A percentile compares a stretch with the other conserved stretches of the same genome.
phyloP scores from a whole-genome alignment of 257 asterid species.

The Solanum sejunctum region DNA sequence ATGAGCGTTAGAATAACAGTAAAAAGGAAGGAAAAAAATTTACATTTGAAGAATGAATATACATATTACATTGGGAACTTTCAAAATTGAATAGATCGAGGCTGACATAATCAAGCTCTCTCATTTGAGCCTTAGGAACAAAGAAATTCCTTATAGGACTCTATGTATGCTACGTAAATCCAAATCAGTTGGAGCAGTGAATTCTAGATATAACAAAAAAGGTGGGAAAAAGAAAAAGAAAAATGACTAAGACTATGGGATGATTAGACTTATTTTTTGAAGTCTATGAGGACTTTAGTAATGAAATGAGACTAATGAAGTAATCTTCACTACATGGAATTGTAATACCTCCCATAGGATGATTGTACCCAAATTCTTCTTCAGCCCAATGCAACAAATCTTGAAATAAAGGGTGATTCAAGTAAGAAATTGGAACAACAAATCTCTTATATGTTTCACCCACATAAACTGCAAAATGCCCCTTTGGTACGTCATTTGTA shows the following conservation, averaged over 20 bases:
- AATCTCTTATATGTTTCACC: conserved; percentile 5
- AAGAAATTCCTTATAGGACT: not conserved
- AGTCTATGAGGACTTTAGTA: conserved; percentile 1
- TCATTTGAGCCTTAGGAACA: not conserved
- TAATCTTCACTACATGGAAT: conserved; percentile 33
- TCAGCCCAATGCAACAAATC: conserved; percentile 6
- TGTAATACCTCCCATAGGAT: conserved; percentile 34
- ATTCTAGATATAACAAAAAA: not conserved
- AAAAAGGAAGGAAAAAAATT: not conserved
- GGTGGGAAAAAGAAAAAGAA: not conserved
- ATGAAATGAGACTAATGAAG: conserved; percentile 20
- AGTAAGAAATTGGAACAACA: conserved; percentile 18
- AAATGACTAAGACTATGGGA: not conserved
- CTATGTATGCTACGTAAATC: not conserved
- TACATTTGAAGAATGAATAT: not conserved
- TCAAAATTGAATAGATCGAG: not conserved
- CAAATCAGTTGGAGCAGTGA: not conserved
- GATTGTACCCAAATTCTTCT: conserved; percentile 12
- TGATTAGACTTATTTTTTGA: not conserved
- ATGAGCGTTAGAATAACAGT: not conserved
- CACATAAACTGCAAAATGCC: conserved; percentile 7
- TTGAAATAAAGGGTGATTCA: conserved; percentile 7
- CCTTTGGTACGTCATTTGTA: conserved; percentile 3
- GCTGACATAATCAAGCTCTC: not conserved
- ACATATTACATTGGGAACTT: not conserved